phyloP scores from a whole-genome alignment of 2,329 filamentous ascomycete genomes.

The Colletotrichum salicis region DNA sequence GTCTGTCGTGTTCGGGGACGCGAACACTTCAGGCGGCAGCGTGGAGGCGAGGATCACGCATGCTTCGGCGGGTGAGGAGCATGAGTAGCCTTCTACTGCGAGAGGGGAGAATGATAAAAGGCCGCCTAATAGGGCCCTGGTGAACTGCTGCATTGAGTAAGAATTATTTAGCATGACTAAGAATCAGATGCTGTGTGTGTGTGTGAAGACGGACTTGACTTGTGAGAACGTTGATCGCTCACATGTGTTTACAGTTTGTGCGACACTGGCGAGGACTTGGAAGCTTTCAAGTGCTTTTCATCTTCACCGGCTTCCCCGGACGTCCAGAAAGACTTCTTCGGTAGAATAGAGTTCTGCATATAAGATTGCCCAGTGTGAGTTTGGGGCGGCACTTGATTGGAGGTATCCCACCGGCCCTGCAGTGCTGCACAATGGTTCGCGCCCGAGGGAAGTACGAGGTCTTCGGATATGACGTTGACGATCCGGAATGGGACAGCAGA shows the following conservation, averaged over 20 bases:
- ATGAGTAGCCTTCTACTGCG: not conserved
- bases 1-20: not conserved
- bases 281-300: not conserved
- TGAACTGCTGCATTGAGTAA: not conserved
- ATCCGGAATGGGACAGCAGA: not conserved
- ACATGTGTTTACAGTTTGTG: not conserved
- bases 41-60: not conserved
- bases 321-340: not conserved
- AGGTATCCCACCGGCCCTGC: not conserved
- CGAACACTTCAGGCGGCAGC: not conserved
- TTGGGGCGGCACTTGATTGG: not conserved
- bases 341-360: not conserved
- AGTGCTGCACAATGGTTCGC: not conserved
- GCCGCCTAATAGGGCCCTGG: not conserved
- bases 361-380: not conserved
- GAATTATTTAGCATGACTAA: not conserved
- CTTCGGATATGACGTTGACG: not conserved
- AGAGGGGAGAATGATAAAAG: not conserved
- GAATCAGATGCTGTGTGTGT: not conserved
- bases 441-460: not conserved
- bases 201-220: not conserved
- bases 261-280: not conserved
- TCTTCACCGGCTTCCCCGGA: not conserved
- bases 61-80: not conserved
- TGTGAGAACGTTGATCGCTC: not conserved